Conservation (phyloP, 2,329 filamentous ascomycete genomes). For the Exophiala spinifera region DNA sequence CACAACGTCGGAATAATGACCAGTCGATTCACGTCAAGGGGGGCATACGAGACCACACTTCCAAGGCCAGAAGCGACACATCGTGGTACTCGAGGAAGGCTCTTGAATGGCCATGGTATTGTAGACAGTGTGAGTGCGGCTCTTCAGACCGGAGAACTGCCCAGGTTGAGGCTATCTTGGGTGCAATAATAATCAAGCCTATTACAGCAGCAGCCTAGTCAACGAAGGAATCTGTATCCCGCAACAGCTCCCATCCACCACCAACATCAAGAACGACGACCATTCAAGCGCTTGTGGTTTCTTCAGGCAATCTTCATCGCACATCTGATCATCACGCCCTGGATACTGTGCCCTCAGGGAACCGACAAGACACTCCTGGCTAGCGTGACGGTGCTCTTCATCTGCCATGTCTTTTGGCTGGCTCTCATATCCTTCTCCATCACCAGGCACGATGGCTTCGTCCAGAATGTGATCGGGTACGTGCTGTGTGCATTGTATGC, state of each 20-base stretch:
- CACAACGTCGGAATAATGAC: too few species aligned
- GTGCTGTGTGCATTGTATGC: too few species aligned
- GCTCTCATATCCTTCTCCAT: background rate
- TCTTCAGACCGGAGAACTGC: too few species aligned
- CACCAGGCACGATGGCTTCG: background rate
- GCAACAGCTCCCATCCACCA: background rate
- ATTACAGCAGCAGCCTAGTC: background rate
- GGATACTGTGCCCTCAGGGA: background rate
- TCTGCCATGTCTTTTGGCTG: background rate
- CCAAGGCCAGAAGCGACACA: too few species aligned
- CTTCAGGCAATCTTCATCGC: background rate
- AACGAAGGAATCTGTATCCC: background rate
- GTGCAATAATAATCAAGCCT: background rate
- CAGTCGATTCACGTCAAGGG: too few species aligned
- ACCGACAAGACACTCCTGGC: background rate
- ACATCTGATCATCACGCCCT: background rate
- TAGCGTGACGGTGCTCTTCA: background rate
- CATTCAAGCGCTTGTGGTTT: background rate
- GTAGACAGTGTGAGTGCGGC: too few species aligned
- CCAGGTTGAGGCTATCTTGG: too few species aligned
- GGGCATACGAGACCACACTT: too few species aligned
- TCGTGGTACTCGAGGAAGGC: too few species aligned
- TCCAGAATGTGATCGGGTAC: background rate
- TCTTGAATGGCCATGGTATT: too few species aligned
- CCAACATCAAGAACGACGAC: background rate